Percentiles rank a stretch among this genome's conserved stretches.
Evolutionary conservation across 345 rosid species (phyloP).

Genomic region (Rhodamnia argentea): DNA sequence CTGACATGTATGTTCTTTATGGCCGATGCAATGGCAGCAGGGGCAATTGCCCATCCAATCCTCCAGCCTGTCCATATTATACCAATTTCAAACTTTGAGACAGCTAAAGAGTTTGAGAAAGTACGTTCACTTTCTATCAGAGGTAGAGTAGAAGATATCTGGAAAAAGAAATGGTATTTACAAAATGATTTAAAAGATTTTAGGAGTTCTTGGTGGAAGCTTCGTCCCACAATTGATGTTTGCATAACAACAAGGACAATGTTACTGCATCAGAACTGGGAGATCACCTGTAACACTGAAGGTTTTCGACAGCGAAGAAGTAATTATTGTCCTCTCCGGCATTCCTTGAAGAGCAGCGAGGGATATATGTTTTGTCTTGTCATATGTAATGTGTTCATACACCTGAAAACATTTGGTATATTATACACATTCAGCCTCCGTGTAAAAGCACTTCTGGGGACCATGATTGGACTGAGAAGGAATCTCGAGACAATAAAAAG

Average conservation of each 20-base stretch:
- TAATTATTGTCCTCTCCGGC: slow-evolving; percentile 51
- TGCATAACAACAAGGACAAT: neutral
- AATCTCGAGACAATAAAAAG: neutral
- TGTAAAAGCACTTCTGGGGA: neutral
- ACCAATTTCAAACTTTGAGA: neutral
- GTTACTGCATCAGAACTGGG: neutral
- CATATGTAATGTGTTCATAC: slow-evolving; percentile 44
- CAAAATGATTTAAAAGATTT: neutral
- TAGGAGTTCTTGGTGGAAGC: neutral
- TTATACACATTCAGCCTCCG: neutral
- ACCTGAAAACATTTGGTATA: slow-evolving; percentile 9
- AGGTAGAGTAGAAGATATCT: neutral
- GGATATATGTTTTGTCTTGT: slow-evolving; percentile 31
- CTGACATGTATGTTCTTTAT: slow-evolving; percentile 41
- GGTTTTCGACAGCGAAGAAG: slow-evolving; percentile 53
- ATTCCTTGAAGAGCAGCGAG: slow-evolving; percentile 55
- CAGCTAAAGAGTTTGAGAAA: neutral
- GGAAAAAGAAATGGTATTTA: neutral
- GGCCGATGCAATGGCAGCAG: slow-evolving; percentile 32
- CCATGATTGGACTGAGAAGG: neutral
- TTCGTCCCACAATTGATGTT: neutral
- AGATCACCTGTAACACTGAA: slow-evolving; percentile 45
- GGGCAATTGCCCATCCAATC: slow-evolving; percentile 63
- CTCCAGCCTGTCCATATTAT: slow-evolving; percentile 36
- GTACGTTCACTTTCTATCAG: neutral